Evolutionary conservation across 2,329 filamentous ascomycete genomes (phyloP).

Genomic region (Cryphonectria naterciae): DNA sequence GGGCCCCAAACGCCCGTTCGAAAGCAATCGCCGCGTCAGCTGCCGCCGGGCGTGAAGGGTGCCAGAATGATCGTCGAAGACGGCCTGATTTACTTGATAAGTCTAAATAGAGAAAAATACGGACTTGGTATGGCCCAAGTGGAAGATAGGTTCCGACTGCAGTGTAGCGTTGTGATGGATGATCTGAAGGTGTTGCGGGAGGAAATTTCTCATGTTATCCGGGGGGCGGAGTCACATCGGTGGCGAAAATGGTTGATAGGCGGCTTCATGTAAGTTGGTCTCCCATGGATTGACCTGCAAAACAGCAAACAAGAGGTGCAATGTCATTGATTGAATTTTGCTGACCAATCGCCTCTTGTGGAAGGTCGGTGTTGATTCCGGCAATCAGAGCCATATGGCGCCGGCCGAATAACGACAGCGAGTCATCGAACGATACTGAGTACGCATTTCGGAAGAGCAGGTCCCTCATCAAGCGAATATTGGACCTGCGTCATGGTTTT

Average conservation of each 20-base stretch:
- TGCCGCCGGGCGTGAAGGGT: slow-evolving; percentile 32
- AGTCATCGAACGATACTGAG: slow-evolving; percentile 57
- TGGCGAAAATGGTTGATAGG: slow-evolving; percentile 59
- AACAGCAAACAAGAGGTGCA: neutral
- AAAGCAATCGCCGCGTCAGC: slow-evolving; percentile 11
- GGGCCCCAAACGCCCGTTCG: neutral
- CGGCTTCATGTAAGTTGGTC: slow-evolving; percentile 51
- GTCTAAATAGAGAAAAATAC: slow-evolving; percentile 38
- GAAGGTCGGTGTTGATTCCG: slow-evolving; percentile 56
- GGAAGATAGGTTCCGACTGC: slow-evolving; percentile 48
- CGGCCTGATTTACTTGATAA: slow-evolving; percentile 41
- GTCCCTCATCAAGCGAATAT: slow-evolving; percentile 54
- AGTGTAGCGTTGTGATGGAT: slow-evolving; percentile 47
- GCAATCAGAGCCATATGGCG: slow-evolving; percentile 56
- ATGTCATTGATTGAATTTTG: neutral
- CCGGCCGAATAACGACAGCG: slow-evolving; percentile 43
- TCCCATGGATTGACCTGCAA: neutral
- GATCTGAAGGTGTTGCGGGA: slow-evolving; percentile 50
- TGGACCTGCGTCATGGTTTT: slow-evolving; percentile 48
- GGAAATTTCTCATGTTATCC: slow-evolving; percentile 49
- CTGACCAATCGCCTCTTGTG: neutral
- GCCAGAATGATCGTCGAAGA: slow-evolving; percentile 36
- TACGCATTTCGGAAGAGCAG: slow-evolving; percentile 59
- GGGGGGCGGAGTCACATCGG: slow-evolving; percentile 51
- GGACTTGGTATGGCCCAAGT: slow-evolving; percentile 39